phyloP scores from a whole-genome alignment of 129 eudicot species.

The Centaurea solstitialis region DNA sequence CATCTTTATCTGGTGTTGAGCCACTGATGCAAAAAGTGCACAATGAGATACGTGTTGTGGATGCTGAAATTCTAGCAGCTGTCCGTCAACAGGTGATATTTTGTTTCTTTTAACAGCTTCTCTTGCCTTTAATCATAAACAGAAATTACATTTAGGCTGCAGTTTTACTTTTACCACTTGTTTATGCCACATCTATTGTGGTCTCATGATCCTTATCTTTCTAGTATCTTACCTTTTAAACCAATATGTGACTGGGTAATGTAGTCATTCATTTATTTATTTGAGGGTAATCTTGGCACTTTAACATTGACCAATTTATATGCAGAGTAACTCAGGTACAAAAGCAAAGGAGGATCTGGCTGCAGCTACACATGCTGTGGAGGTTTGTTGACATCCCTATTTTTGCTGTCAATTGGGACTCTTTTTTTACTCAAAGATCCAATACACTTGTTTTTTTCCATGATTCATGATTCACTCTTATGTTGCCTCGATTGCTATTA shows the following conservation, averaged over 20 bases:
- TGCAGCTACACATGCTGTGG: constrained; percentile 93
- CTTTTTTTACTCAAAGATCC: constrained; percentile 8
- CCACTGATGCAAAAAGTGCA: constrained; percentile 98
- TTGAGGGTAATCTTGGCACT: constrained; percentile 1
- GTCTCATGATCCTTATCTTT: constrained; percentile 9
- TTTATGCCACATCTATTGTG: constrained; percentile 7
- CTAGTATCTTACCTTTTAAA: neutral
- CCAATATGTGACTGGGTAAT: neutral
- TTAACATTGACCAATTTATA: constrained; percentile 27
- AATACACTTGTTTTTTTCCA: constrained; percentile 10
- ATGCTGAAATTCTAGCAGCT: constrained; percentile 86
- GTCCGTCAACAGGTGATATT: constrained; percentile 91
- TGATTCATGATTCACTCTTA: neutral
- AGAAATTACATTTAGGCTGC: neutral
- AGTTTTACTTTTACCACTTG: constrained; percentile 4
- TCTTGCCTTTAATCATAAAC: constrained; percentile 7
- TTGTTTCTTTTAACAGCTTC: neutral
- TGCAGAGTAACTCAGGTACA: constrained; percentile 96
- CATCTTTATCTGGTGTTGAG: constrained; percentile 93
- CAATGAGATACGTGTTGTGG: constrained; percentile 83
- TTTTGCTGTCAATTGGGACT: constrained; percentile 17
- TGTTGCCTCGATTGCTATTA: constrained; percentile 8
- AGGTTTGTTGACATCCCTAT: constrained; percentile 50
- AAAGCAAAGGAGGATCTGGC: constrained; percentile 99
- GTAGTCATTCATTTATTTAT: constrained; percentile 1